Evolutionary conservation across 169 alveolate species (phyloP), one percentile per base, ranked within the genome.

Genomic region (Eimeria sp.): DNA sequence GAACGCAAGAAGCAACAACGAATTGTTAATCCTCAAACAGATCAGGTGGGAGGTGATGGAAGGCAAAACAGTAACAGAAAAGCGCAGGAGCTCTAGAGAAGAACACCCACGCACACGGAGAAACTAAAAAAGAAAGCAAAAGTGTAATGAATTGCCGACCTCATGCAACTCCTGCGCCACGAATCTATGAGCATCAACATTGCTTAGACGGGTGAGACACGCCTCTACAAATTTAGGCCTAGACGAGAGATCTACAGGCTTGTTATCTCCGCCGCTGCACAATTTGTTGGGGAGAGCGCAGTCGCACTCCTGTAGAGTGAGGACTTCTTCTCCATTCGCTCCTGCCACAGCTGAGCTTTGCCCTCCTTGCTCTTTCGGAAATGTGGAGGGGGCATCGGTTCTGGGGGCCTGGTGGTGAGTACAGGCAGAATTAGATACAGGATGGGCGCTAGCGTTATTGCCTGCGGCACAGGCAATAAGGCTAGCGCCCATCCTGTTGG

Each of bases 131-230:
- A 0, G 80, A 27, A 34, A 30, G 80, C n/a, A 70, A 27, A 0
- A 30, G 27, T 9, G 34, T 2, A 11, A 43, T 43, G 16, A 43
- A 5, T 45, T 76, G 75, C 78, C 18, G 63, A 86, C 92, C 67
- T 86, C 92, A 61, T 86, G 92, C 78, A 86, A 25, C 49, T 86
- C 92, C 47, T 86, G 92, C 27, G 78, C 92, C 61, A 86, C 92
- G 78, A 86, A 86, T 61, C 67, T 16, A 45, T 61, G 92, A 43
- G 92, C 92, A 10, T n/a, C 92, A 34, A 14, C 58, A 14, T 61
- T 27, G 30, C 80, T 80, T 47, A 86, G 45, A 34, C 9, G 78
- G 82, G 57, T 13, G 58, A 3, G 49, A 43, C 45, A 34, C 13
- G 47, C 92, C 34, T 86, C 92, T 16, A 61, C 65, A 61, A 63